phyloP scores from a whole-genome alignment of 352 stramenopile genomes.

The Phytopythium sindhum region DNA sequence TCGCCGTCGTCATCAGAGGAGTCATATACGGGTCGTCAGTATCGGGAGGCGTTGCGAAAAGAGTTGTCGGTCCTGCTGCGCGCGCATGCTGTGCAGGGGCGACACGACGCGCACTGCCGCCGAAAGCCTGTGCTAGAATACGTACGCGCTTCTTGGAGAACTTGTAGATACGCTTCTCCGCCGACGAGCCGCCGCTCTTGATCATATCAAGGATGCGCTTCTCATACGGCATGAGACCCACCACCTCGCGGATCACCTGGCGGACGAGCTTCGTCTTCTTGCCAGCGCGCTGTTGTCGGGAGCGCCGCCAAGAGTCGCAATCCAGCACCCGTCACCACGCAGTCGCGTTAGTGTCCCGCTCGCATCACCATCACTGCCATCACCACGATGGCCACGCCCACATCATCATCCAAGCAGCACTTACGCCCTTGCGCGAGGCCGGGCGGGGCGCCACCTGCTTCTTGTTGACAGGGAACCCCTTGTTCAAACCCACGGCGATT shows the following conservation, averaged over 20 bases:
- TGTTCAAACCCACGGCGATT: conserved; percentile 91
- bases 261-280: conserved; percentile 96
- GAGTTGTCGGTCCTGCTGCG: background rate
- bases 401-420: conserved; percentile 20
- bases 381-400: background rate
- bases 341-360: conserved; percentile 2
- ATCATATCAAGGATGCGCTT: conserved; percentile 99
- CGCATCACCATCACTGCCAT: background rate
- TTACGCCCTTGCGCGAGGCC: conserved; percentile 89
- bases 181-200: conserved; percentile 96
- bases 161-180: conserved; percentile 99
- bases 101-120: background rate
- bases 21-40: conserved; percentile 14
- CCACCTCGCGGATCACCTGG: conserved; percentile 97
- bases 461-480: conserved; percentile 92
- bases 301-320: conserved; percentile 4
- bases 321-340: background rate
- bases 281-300: conserved; percentile 53
- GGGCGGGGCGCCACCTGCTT: conserved; percentile 84
- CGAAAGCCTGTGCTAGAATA: conserved; percentile 8
- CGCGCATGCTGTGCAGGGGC: no score
- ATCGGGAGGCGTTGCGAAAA: background rate
- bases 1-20: conserved; percentile 7
- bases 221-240: conserved; percentile 98
- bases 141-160: conserved; percentile 96